Evolutionary conservation across 2,329 filamentous ascomycete species (phyloP).

Genomic region (Calonectria montana): DNA sequence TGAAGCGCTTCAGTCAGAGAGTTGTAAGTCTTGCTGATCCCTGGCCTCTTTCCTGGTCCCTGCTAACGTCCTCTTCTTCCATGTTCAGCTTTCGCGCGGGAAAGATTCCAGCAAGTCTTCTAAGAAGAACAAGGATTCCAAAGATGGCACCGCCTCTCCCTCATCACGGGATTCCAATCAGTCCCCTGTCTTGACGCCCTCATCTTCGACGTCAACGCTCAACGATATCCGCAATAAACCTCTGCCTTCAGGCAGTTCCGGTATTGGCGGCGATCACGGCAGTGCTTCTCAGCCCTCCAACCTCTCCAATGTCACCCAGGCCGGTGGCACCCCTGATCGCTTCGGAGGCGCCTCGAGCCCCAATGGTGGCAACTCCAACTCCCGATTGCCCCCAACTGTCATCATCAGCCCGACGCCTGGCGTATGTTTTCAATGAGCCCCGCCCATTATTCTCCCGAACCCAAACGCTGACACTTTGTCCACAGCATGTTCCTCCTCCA

Average conservation of each 20-base stretch:
- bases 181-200: slow-evolving; percentile 79
- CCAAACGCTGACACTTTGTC: slow-evolving; percentile 24
- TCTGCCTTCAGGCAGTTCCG: slow-evolving; percentile 67
- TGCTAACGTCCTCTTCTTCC: slow-evolving; percentile 28
- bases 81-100: slow-evolving; percentile 82
- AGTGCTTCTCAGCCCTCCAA: slow-evolving; percentile 54
- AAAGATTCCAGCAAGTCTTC: slow-evolving; percentile 88
- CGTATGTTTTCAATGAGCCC: slow-evolving; percentile 64
- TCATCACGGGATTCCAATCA: slow-evolving; percentile 70
- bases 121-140: slow-evolving; percentile 78
- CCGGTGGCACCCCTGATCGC: slow-evolving; percentile 53
- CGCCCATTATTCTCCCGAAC: neutral
- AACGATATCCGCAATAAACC: slow-evolving; percentile 89
- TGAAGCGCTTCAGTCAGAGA: slow-evolving; percentile 98
- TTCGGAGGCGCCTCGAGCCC: slow-evolving; percentile 51
- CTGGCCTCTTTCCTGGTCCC: neutral
- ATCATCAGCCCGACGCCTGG: slow-evolving; percentile 95
- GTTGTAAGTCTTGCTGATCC: slow-evolving; percentile 74
- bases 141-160: slow-evolving; percentile 84
- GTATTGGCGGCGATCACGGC: slow-evolving; percentile 55
- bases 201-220: slow-evolving; percentile 88
- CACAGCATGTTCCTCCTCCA: slow-evolving; percentile 85
- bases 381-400: slow-evolving; percentile 81
- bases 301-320: slow-evolving; percentile 51
- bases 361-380: slow-evolving; percentile 48